Percentiles rank a stretch among this genome's conserved stretches.
Conservation (phyloP, 192 early-diverging fungal species). For the Pilaira anomala region DNA sequence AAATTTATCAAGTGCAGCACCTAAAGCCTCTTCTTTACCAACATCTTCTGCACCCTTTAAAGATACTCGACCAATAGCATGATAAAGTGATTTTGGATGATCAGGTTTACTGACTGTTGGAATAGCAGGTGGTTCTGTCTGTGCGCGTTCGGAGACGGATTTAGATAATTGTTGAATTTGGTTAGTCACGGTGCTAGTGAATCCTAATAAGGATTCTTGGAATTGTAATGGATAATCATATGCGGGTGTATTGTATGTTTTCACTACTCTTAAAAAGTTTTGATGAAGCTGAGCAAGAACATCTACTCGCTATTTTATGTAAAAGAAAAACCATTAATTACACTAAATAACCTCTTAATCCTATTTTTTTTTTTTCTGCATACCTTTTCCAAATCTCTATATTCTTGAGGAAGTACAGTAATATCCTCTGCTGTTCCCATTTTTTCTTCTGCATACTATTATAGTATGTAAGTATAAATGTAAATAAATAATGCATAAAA, state of each 20-base stretch:
- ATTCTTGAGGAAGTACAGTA: conserved; percentile 87
- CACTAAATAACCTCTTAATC: background rate
- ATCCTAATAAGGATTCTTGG: conserved; percentile 64
- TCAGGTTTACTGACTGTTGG: conserved; percentile 27
- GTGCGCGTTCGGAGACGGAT: conserved; percentile 41
- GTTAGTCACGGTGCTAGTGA: conserved; percentile 61
- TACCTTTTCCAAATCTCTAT: conserved; percentile 81
- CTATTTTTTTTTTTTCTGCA: background rate
- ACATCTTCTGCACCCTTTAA: conserved; percentile 14
- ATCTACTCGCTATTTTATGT: conserved; percentile 65
- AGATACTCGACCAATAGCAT: background rate
- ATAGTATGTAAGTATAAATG: background rate
- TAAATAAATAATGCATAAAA: conserved; percentile 46
- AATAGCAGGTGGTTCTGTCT: conserved; percentile 32
- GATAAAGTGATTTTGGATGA: background rate
- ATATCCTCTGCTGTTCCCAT: conserved; percentile 71
- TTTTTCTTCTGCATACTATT: conserved; percentile 64
- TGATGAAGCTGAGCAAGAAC: conserved; percentile 61
- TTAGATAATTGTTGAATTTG: conserved; percentile 48
- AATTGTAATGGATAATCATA: conserved; percentile 68
- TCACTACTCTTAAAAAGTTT: conserved; percentile 62
- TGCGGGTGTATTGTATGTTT: conserved; percentile 63
- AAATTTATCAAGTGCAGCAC: conserved; percentile 82
- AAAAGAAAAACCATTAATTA: background rate
- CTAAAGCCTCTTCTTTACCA: conserved; percentile 74